Evolutionary conservation across 345 rosid genomes (phyloP).

Genomic region (Bretschneidera sinensis): DNA sequence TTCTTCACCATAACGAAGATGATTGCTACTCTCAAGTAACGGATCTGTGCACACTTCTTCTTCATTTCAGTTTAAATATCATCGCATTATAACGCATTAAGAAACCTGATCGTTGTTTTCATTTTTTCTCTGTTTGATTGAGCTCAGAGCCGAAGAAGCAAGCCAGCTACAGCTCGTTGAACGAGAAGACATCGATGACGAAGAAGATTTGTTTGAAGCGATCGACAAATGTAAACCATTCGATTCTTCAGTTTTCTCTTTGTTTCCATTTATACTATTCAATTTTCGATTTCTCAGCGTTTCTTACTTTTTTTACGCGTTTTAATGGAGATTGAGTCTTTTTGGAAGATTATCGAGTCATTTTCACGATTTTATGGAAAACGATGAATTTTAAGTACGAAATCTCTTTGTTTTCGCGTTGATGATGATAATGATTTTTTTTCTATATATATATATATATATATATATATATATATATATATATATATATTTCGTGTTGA

Average conservation of each 20-base stretch:
- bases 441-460: background rate
- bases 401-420: background rate
- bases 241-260: constrained; percentile 3
- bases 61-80: constrained; percentile 5
- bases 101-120: constrained; percentile 1
- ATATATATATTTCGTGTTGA: background rate
- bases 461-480: too few species aligned
- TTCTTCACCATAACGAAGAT: constrained; percentile 31
- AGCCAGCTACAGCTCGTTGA: constrained; percentile 70
- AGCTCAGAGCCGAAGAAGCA: constrained; percentile 57
- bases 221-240: constrained; percentile 56
- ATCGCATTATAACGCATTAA: background rate
- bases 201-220: constrained; percentile 70
- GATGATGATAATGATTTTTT: background rate
- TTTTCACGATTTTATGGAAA: background rate
- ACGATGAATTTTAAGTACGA: background rate
- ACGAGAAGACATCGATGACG: constrained; percentile 62
- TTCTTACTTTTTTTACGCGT: background rate
- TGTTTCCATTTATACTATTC: background rate
- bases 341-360: background rate
- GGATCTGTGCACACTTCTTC: constrained; percentile 15
- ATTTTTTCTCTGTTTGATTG: constrained; percentile 6
- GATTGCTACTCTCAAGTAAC: constrained; percentile 75
- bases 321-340: background rate
- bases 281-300: background rate